Conservation (phyloP, 768 basidiomycete species). For the Boletus patriciae region DNA sequence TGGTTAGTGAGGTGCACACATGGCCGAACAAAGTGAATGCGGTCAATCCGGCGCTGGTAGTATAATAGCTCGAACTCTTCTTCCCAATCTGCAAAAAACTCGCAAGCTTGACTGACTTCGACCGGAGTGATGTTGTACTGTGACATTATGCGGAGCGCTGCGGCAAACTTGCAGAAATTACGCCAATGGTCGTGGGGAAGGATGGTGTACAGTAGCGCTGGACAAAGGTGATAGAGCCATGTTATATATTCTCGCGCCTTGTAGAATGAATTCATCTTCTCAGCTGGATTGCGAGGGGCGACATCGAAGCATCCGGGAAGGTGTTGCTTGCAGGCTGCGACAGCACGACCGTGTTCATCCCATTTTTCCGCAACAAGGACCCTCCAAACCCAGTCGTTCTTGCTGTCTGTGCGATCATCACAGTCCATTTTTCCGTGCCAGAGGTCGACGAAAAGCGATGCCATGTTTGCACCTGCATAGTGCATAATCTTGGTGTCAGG, state of each 20-base stretch:
- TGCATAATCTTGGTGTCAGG: too few relatives aligned
- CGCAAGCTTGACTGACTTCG: neutral
- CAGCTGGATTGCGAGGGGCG: neutral
- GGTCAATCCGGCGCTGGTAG: neutral
- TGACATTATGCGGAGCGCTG: neutral
- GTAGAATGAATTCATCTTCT: too few relatives aligned
- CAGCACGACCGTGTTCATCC: too few relatives aligned
- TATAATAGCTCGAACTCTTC: neutral
- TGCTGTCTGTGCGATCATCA: too few relatives aligned
- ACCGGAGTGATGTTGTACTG: neutral
- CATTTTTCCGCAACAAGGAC: too few relatives aligned
- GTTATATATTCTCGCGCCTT: neutral
- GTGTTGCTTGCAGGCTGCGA: neutral
- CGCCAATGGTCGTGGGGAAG: neutral
- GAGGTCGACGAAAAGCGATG: too few relatives aligned
- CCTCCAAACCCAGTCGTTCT: too few relatives aligned
- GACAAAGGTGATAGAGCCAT: neutral
- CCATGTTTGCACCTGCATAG: neutral
- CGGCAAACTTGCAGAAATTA: conserved; percentile 5
- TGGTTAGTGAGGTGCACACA: neutral
- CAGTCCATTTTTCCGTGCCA: too few relatives aligned
- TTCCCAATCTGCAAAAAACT: neutral
- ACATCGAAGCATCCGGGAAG: neutral
- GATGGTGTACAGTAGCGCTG: neutral
- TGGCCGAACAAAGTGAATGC: neutral